Evolutionary conservation across 2,329 filamentous ascomycete species (phyloP).

Genomic region (Aspergillus carbonarius): DNA sequence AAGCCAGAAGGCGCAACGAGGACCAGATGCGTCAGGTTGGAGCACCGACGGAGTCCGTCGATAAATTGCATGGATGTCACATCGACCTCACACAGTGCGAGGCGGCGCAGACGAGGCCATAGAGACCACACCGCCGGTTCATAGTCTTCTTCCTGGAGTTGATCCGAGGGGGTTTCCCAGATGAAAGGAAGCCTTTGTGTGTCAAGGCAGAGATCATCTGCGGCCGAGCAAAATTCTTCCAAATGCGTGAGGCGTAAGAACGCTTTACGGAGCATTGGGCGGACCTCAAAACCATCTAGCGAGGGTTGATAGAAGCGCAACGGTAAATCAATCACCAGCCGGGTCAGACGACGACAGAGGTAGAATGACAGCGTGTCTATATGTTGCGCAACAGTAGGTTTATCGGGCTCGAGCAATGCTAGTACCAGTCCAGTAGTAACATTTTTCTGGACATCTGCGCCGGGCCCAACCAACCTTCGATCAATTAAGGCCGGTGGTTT

Average conservation of each 20-base stretch:
- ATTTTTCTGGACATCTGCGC: not conserved
- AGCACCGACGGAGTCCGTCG: slow-evolving; percentile 7
- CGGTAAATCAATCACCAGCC: slow-evolving; percentile 14
- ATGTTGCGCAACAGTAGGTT: slow-evolving; percentile 1
- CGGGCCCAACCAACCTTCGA: not conserved
- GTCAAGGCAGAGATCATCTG: slow-evolving; percentile 14
- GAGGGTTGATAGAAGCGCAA: slow-evolving; percentile 12
- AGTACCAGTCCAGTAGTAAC: slow-evolving; percentile 10
- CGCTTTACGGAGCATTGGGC: slow-evolving; percentile 9
- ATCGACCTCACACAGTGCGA: slow-evolving; percentile 14
- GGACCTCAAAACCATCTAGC: slow-evolving; percentile 3
- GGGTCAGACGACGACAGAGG: not conserved
- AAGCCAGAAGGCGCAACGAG: slow-evolving; percentile 13
- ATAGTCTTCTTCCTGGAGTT: not conserved
- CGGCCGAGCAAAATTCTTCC: slow-evolving; percentile 14
- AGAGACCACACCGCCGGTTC: slow-evolving; percentile 15
- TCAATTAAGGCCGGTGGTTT: not conserved
- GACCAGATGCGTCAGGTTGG: slow-evolving; percentile 13
- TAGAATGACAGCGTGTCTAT: slow-evolving; percentile 7
- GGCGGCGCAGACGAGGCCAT: slow-evolving; percentile 14
- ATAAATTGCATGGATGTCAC: slow-evolving; percentile 10
- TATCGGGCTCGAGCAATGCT: slow-evolving; percentile 9
- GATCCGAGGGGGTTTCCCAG: not conserved
- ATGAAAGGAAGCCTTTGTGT: not conserved
- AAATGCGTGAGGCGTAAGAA: slow-evolving; percentile 13